These are phyloP conservation scores for Tetrahymena borealis DNA, from an alignment of 73 alveolate genomes.

Conservation along the genomic window DNA sequence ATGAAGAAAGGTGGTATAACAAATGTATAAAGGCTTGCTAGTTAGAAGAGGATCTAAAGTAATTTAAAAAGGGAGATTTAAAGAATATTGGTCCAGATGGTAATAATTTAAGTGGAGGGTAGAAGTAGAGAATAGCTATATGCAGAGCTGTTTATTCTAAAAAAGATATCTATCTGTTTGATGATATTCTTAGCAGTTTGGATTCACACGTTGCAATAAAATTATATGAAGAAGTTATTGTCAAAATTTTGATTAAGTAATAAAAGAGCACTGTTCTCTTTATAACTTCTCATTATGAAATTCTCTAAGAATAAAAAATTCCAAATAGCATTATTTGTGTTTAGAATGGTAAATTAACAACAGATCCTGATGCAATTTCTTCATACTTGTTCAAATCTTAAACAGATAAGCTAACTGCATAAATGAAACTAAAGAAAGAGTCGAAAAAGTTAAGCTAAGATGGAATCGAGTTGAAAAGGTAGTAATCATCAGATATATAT, in stretches of 20 bases:
- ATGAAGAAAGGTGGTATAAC: slow-evolving; percentile 45
- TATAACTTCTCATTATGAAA: neutral
- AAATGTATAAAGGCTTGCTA: slow-evolving; percentile 47
- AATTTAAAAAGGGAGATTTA: slow-evolving; percentile 51
- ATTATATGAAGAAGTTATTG: neutral
- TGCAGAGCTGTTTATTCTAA: slow-evolving; percentile 63
- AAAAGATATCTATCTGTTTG: slow-evolving; percentile 40
- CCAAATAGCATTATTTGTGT: too few species aligned
- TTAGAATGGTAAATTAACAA: too few species aligned
- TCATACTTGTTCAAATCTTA: too few species aligned
- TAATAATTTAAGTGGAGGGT: slow-evolving; percentile 68
- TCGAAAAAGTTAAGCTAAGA: too few species aligned
- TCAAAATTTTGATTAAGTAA: neutral
- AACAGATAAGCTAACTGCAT: too few species aligned
- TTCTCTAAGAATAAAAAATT: too few species aligned
- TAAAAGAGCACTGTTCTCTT: neutral
- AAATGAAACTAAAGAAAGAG: too few species aligned
- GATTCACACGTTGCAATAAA: slow-evolving; percentile 3
- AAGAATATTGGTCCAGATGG: slow-evolving; percentile 74
- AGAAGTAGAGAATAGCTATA: slow-evolving; percentile 56
- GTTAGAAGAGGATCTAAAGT: slow-evolving; percentile 45
- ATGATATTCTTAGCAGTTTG: slow-evolving; percentile 34
- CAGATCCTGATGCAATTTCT: too few species aligned
- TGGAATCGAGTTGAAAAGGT: too few species aligned
- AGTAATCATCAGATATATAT: too few species aligned